These are phyloP conservation scores for Fagopyrum homotropicum DNA, from an alignment of 148 eudicot genomes.

Conservation along the genomic window DNA sequence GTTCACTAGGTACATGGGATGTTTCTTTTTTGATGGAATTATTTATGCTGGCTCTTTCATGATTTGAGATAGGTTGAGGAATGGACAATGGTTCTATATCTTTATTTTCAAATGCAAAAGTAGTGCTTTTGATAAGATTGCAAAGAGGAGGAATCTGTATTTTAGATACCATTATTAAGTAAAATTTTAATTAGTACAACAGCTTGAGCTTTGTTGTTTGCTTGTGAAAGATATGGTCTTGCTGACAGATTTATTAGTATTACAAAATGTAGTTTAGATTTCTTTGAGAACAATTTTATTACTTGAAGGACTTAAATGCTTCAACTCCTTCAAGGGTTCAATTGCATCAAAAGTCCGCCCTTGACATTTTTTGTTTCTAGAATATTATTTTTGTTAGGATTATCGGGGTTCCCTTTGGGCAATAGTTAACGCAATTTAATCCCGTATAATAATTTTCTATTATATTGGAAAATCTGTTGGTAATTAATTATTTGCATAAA, in stretches of 20 bases:
- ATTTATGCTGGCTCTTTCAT: background rate
- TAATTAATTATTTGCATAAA: no score
- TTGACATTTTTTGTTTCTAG: no score
- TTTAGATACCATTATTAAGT: background rate
- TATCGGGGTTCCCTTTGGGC: no score
- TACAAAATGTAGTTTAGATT: no score
- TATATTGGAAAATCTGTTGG: no score
- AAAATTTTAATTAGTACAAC: background rate
- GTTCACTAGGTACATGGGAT: conserved; percentile 48
- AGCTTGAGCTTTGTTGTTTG: background rate
- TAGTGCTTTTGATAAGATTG: background rate
- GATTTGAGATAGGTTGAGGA: background rate
- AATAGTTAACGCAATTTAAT: no score
- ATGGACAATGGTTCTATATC: background rate
- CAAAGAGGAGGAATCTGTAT: background rate
- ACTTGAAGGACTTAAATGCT: no score
- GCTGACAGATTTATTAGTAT: background rate
- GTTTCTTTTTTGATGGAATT: background rate
- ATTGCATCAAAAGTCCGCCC: no score
- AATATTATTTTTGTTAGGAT: no score
- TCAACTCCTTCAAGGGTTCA: no score
- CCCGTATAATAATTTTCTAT: no score
- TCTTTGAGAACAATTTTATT: no score
- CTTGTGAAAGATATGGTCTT: background rate
- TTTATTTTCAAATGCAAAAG: background rate